Evolutionary conservation across 2,329 filamentous ascomycete genomes (phyloP), one percentile per base, ranked within the genome.

Genomic region (Claviceps humidiphila): DNA sequence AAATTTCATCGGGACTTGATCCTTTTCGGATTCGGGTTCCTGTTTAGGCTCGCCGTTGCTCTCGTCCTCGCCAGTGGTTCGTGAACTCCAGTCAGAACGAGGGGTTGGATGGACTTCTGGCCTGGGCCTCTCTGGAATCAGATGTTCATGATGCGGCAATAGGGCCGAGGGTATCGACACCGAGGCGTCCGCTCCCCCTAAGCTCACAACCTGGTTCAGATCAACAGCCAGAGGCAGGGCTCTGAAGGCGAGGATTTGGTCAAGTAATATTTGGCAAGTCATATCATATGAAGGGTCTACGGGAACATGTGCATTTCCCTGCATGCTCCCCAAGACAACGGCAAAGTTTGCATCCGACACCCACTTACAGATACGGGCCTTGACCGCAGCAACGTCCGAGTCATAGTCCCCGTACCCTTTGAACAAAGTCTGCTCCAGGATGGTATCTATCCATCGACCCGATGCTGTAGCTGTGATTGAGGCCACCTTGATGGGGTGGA

Each of bases 131-230:
- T 30, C 17, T 17, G 52, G 51, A 48, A 53, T 46, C 3, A 53
- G 44, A 47, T 53, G 52, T 34, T 53, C 52, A 14, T 53, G 52
- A 45, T 53, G 52, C 42, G 52, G 52, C 43, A 53, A 45, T 17
- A 53, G 30, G 30, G 44, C 43, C n/a, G 43, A 38, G 14, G 52
- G 52, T 17, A 53, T 37, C 2, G 48, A 26, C 14, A 53, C 8
- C 8, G 52, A 48, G 2, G 48, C 48, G 26, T 51, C 48, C n/a
- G 43, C 48, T 11, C 52, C 52, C 5, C 47, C 26, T n/a, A 53
- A 42, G 17, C 37, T 42, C 20, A 41, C 52, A 20, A 53, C 44
- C 20, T 48, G 48, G 14, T 47, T 30, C 8, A 53, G 48, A 9
- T 30, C 2, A 26, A 40, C 9, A 11, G 43, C 34, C 14, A 44